Evolutionary conservation across 805 yeast species (phyloP).

Genomic region (Candida boleticola): DNA sequence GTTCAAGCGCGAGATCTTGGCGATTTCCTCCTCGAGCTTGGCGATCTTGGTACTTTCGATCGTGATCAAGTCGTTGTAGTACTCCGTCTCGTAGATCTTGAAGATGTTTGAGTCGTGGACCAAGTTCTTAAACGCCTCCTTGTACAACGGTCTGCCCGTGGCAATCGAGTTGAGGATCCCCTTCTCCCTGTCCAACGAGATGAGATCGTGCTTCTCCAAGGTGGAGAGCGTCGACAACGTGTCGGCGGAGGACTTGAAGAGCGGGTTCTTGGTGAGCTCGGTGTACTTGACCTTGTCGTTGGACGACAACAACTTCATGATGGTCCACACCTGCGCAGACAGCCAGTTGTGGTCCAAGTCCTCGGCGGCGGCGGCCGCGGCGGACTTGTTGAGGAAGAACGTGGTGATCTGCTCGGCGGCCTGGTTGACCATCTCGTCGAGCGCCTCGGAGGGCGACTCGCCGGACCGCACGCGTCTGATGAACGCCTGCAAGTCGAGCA

Average conservation of each 20-base stretch:
- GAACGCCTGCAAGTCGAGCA: slow-evolving; percentile 89
- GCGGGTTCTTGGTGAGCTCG: slow-evolving; percentile 54
- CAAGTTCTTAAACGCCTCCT: slow-evolving; percentile 73
- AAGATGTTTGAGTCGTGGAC: slow-evolving; percentile 54
- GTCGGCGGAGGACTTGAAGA: slow-evolving; percentile 57
- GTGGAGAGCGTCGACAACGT: slow-evolving; percentile 50
- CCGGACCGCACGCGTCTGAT: slow-evolving; percentile 87
- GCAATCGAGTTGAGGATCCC: slow-evolving; percentile 66
- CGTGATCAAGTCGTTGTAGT: slow-evolving; percentile 51
- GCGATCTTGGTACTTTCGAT: slow-evolving; percentile 62
- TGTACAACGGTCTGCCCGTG: slow-evolving; percentile 83
- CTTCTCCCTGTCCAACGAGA: slow-evolving; percentile 68
- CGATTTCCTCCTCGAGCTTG: slow-evolving; percentile 69
- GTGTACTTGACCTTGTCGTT: slow-evolving; percentile 45
- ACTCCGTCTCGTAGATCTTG: slow-evolving; percentile 62
- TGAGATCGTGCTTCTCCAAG: slow-evolving; percentile 76
- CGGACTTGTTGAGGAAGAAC: slow-evolving; percentile 49
- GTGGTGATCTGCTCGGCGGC: slow-evolving; percentile 88
- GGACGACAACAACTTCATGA: slow-evolving; percentile 63
- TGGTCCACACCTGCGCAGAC: slow-evolving; percentile 83
- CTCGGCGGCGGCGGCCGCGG: slow-evolving; percentile 14
- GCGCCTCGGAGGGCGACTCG: slow-evolving; percentile 74
- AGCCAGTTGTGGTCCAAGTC: slow-evolving; percentile 48
- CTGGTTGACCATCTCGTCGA: slow-evolving; percentile 76
- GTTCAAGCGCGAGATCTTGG: slow-evolving; percentile 50